Conservation (phyloP, 31 red algal species). For the Porphyra umbilicalis region DNA sequence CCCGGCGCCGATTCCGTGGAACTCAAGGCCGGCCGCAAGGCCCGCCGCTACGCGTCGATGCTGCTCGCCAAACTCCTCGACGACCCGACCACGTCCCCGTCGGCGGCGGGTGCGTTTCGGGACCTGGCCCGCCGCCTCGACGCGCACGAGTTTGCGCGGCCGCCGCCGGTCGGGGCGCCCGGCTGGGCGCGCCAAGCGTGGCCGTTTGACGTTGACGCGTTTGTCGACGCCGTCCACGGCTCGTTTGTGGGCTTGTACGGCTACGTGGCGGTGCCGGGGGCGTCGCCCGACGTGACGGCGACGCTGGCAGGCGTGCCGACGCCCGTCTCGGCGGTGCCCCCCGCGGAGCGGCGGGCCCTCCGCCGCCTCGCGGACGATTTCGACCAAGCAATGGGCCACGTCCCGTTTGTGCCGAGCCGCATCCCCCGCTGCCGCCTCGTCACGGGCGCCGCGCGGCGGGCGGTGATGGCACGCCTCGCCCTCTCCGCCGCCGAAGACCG, state of each 20-base stretch:
- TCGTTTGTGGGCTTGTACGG: neutral
- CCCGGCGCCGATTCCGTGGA: neutral
- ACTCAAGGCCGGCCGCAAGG: neutral
- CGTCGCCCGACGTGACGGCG: neutral
- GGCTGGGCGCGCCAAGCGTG: neutral
- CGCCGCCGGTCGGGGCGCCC: neutral
- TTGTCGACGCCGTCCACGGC: neutral
- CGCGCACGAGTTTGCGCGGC: neutral
- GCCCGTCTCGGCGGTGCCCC: neutral
- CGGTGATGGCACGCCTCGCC: neutral
- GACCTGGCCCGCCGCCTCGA: neutral
- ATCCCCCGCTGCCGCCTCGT: neutral
- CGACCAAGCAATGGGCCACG: neutral
- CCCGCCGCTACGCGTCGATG: neutral
- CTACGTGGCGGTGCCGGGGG: neutral
- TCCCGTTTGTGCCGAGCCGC: neutral
- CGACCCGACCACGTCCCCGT: neutral
- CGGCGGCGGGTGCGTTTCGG: neutral
- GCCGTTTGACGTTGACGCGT: neutral
- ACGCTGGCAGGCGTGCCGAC: neutral
- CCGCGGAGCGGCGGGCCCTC: neutral
- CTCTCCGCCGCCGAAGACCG: neutral
- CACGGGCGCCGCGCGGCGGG: neutral
- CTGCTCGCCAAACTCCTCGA: neutral
- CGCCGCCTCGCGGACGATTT: neutral